phyloP scores from a whole-genome alignment of 768 basidiomycete genomes.

The Mycena filopes region DNA sequence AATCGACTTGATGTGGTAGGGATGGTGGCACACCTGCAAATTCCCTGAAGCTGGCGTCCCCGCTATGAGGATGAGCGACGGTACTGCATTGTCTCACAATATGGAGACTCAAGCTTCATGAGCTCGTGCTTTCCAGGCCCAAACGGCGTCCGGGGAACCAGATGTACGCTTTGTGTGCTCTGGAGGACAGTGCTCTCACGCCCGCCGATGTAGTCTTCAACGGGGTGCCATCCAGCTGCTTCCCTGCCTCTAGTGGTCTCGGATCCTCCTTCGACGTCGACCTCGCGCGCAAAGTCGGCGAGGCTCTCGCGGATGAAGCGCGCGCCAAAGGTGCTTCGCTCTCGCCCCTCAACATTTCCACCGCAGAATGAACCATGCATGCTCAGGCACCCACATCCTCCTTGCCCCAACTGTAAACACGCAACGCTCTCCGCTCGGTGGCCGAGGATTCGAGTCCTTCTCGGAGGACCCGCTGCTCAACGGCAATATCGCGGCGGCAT shows the following conservation, averaged over 20 bases:
- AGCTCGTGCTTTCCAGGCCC: conserved; percentile 48
- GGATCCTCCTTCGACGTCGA: conserved; percentile 67
- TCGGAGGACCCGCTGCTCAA: conserved; percentile 70
- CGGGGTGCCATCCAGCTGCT: conserved; percentile 65
- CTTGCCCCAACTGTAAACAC: conserved; percentile 76
- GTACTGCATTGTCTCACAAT: conserved; percentile 34
- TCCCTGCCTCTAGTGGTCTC: conserved; percentile 66
- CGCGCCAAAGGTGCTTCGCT: conserved; percentile 54
- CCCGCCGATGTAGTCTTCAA: conserved; percentile 56
- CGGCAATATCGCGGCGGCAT: conserved; percentile 66
- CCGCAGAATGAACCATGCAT: too few relatives aligned
- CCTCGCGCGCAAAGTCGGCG: conserved; percentile 57
- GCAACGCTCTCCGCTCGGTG: conserved; percentile 67
- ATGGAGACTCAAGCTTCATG: not conserved
- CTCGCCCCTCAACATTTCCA: not conserved
- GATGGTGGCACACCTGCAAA: conserved; percentile 59
- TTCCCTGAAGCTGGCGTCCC: conserved; percentile 53
- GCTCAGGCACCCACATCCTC: conserved; percentile 55
- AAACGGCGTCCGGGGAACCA: conserved; percentile 60
- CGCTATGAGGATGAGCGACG: conserved; percentile 59
- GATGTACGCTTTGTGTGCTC: conserved; percentile 55
- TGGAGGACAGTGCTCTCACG: conserved; percentile 53
- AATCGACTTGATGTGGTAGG: conserved; percentile 44
- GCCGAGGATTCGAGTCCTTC: conserved; percentile 70
- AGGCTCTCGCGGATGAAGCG: conserved; percentile 64